These are phyloP conservation scores for Fusarium torreyae DNA, from an alignment of 2,329 filamentous ascomycete species.

Conservation along the genomic window DNA sequence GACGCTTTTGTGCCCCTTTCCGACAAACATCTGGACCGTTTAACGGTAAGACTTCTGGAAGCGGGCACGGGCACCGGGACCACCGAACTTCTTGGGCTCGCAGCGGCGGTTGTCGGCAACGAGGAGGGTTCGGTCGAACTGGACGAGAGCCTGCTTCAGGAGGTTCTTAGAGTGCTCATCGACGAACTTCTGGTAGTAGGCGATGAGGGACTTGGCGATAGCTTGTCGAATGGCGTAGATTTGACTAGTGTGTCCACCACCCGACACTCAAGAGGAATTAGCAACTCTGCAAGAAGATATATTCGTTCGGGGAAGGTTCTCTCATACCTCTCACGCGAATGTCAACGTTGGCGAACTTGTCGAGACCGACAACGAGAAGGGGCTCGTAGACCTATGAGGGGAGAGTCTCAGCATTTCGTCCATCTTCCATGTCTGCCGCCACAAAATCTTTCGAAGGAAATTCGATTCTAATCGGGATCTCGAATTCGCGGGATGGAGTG, in stretches of 20 bases:
- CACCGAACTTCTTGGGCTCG: conserved; percentile 98
- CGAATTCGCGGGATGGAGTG: neutral
- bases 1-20: conserved; percentile 42
- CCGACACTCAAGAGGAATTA: conserved; percentile 53
- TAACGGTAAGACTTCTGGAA: conserved; percentile 99
- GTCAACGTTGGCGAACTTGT: conserved; percentile 97
- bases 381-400: conserved; percentile 90
- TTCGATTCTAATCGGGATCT: neutral
- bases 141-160: conserved; percentile 95
- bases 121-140: conserved; percentile 97
- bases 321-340: conserved; percentile 91
- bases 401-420: conserved; percentile 43
- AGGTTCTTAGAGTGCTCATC: conserved; percentile 99
- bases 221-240: conserved; percentile 99
- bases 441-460: neutral
- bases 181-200: conserved; percentile 99
- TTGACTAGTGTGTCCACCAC: conserved; percentile 98
- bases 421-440: neutral
- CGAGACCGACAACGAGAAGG: conserved; percentile 94
- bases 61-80: conserved; percentile 93
- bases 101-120: conserved; percentile 99
- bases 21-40: conserved; percentile 55
- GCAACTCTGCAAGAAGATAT: too few relatives aligned
- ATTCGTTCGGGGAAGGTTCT: too few relatives aligned
- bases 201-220: conserved; percentile 82